phyloP scores from a whole-genome alignment of 139 green algal species.

The Klebsormidium nitens region DNA sequence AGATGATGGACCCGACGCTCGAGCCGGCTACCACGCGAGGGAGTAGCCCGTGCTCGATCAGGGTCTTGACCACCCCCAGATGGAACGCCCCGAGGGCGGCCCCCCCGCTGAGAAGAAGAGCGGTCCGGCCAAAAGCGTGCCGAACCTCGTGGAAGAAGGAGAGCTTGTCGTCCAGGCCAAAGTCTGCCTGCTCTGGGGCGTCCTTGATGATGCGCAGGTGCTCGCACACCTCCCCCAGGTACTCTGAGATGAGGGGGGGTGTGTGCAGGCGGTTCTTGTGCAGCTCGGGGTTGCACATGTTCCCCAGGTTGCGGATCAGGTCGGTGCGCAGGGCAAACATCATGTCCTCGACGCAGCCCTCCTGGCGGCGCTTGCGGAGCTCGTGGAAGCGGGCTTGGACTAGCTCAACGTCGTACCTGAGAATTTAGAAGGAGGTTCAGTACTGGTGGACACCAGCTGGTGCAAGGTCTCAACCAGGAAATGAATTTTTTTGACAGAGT shows the following conservation, averaged over 20 bases:
- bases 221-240: conserved; percentile 81
- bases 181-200: conserved; percentile 35
- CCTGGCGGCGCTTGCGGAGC: conserved; percentile 21
- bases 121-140: conserved; percentile 92
- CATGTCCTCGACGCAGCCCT: conserved; percentile 66
- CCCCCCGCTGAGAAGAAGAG: conserved; percentile 87
- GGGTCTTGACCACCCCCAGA: conserved; percentile 81
- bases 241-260: conserved; percentile 80
- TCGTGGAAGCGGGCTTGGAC: conserved; percentile 59
- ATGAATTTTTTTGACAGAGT: not conserved
- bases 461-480: not conserved
- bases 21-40: conserved; percentile 85
- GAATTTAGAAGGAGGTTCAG: not conserved
- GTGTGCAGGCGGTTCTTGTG: conserved; percentile 34
- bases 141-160: conserved; percentile 86
- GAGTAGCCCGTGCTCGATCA: conserved; percentile 84
- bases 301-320: conserved; percentile 91
- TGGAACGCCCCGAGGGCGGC: conserved; percentile 91
- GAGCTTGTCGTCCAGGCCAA: conserved; percentile 77
- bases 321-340: conserved; percentile 86
- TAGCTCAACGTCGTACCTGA: conserved; percentile 80
- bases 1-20: conserved; percentile 76
- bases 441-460: not conserved
- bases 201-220: conserved; percentile 57
- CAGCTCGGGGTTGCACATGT: conserved; percentile 61